A percentile compares a stretch with the other conserved stretches of the same genome.
These are phyloP conservation scores for Cinnamomum micranthum DNA, from an alignment of 164 flowering plant genomes.

Conservation along the genomic window DNA sequence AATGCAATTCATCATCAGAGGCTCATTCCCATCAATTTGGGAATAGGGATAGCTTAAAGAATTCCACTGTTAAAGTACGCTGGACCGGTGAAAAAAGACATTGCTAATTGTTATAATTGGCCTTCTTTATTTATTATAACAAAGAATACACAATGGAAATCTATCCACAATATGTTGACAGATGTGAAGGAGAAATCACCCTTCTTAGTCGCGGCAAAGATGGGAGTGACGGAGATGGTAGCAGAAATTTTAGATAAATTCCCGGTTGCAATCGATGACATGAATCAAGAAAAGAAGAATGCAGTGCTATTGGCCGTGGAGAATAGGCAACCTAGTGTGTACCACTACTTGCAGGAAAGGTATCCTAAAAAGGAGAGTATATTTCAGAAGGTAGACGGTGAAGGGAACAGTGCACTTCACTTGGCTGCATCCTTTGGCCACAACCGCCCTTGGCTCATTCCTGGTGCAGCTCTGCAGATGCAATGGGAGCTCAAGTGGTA, in stretches of 20 bases:
- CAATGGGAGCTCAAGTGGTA: constrained; percentile 52
- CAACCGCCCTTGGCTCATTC: constrained; percentile 34
- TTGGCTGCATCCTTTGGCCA: constrained; percentile 31
- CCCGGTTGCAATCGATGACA: constrained; percentile 36
- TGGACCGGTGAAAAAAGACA: no score
- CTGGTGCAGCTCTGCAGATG: constrained; percentile 45
- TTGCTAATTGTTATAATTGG: no score
- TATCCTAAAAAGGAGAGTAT: not conserved
- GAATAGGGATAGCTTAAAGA: no score
- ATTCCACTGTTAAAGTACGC: no score
- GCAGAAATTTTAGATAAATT: constrained; percentile 21
- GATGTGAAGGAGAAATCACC: constrained; percentile 25
- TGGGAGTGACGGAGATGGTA: constrained; percentile 36
- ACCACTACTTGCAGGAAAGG: constrained; percentile 1
- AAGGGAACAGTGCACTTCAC: constrained; percentile 40
- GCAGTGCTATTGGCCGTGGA: constrained; percentile 34
- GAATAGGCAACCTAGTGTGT: constrained; percentile 38
- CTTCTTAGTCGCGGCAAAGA: constrained; percentile 35
- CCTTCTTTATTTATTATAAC: no score
- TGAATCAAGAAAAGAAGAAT: constrained; percentile 27
- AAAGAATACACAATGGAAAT: no score
- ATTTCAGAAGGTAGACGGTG: constrained; percentile 21
- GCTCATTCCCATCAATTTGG: no score
- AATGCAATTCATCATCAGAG: no score
- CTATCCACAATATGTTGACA: not conserved